Conservation (phyloP, 2,329 filamentous ascomycete species). For the Falciphora oryzae region DNA sequence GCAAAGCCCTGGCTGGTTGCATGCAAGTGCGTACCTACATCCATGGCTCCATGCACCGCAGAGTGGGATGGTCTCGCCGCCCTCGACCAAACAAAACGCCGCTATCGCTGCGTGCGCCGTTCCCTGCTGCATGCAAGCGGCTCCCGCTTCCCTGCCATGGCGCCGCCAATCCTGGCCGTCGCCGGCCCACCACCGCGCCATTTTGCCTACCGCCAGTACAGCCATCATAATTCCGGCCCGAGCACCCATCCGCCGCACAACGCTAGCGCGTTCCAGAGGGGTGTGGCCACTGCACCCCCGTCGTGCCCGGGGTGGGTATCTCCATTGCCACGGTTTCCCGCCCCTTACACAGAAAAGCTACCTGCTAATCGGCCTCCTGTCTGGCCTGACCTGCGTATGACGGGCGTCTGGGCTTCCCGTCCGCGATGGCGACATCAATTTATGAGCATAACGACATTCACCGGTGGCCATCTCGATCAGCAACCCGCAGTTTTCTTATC, state of each 20-base stretch:
- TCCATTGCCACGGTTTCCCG: neutral
- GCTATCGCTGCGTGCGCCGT: too few species aligned
- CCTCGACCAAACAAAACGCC: too few species aligned
- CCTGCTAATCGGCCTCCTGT: too few species aligned
- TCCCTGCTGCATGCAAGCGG: too few species aligned
- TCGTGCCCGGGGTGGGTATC: neutral
- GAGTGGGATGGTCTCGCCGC: too few species aligned
- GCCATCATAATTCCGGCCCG: neutral
- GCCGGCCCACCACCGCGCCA: neutral
- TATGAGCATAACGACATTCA: neutral
- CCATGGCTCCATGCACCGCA: too few species aligned
- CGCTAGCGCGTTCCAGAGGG: neutral
- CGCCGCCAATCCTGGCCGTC: too few species aligned
- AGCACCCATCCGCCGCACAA: neutral
- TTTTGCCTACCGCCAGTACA: neutral
- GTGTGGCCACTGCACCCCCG: neutral
- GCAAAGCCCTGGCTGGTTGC: too few species aligned
- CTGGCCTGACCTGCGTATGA: neutral
- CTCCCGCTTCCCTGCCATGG: neutral
- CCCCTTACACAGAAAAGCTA: too few species aligned
- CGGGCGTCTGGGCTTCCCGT: neutral
- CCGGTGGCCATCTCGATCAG: neutral
- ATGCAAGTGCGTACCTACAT: too few species aligned
- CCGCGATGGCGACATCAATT: neutral
- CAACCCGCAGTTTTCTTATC: neutral